Evolutionary conservation across 2,329 filamentous ascomycete species (phyloP).

Genomic region (Dryadomyces sulphureus): DNA sequence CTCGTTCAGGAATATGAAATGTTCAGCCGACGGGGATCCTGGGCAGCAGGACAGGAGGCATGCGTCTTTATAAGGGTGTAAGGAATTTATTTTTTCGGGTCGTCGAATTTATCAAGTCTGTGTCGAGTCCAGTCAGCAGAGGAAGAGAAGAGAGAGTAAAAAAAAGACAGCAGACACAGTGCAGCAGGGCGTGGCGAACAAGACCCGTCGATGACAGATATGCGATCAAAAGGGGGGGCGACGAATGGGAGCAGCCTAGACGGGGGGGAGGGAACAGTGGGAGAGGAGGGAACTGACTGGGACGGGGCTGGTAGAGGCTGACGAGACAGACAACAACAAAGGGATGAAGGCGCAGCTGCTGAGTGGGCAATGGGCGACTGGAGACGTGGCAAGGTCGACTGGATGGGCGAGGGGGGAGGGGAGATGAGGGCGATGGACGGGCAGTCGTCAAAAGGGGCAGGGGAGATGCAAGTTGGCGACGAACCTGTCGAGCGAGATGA

Average conservation of each 20-base stretch:
- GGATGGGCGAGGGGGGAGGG: neutral
- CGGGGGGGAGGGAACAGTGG: neutral
- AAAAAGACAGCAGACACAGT: neutral
- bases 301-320: too few species aligned
- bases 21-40: neutral
- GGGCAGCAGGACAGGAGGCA: neutral
- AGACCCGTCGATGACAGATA: neutral
- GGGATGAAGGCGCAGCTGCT: too few species aligned
- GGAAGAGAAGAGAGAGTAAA: too few species aligned
- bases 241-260: neutral
- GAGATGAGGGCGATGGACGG: neutral
- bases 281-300: neutral
- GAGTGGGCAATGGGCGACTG: neutral
- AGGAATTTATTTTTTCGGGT: neutral
- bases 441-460: neutral
- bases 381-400: neutral
- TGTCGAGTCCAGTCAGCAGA: neutral
- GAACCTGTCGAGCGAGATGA: neutral
- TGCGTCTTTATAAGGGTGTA: neutral
- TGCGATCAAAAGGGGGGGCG: neutral
- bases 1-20: neutral
- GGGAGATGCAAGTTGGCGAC: neutral
- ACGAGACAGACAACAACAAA: neutral
- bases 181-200: constrained; percentile 1
- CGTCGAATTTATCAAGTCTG: neutral